Conservation (phyloP, 176 grass and related monocot genomes). For the Elaeis guineensis region DNA sequence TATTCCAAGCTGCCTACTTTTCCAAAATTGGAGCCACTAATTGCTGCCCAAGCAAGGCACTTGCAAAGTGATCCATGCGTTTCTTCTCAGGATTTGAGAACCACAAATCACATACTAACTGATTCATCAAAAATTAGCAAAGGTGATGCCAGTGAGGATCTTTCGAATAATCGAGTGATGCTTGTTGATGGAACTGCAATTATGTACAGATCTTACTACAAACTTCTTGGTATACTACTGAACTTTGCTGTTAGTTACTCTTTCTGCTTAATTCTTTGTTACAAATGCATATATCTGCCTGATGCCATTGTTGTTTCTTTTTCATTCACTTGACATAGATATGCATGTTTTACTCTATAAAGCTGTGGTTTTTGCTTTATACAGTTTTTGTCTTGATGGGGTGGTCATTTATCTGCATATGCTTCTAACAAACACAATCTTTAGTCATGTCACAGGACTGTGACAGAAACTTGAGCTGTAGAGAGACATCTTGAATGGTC, state of each 20-base stretch:
- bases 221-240: slow-evolving; percentile 61
- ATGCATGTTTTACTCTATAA: too few species aligned
- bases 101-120: slow-evolving; percentile 18
- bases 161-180: slow-evolving; percentile 81
- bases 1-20: slow-evolving; percentile 32
- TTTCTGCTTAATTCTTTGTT: not conserved
- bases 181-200: slow-evolving; percentile 87
- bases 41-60: slow-evolving; percentile 29
- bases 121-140: slow-evolving; percentile 15
- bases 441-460: too few species aligned
- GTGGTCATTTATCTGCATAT: too few species aligned
- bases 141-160: slow-evolving; percentile 22
- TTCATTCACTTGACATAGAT: too few species aligned
- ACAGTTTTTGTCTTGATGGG: too few species aligned
- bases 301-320: too few species aligned
- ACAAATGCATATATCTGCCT: too few species aligned
- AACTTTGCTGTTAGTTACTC: not conserved
- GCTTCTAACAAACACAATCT: too few species aligned
- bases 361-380: too few species aligned
- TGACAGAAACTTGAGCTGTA: too few species aligned
- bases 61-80: slow-evolving; percentile 21
- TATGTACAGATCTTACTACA: slow-evolving; percentile 99
- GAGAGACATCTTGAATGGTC: too few species aligned
- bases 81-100: slow-evolving; percentile 29
- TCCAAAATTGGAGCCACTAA: slow-evolving; percentile 19